phyloP scores from a whole-genome alignment of 805 yeast genomes.

The Ogataea pilisensis region DNA sequence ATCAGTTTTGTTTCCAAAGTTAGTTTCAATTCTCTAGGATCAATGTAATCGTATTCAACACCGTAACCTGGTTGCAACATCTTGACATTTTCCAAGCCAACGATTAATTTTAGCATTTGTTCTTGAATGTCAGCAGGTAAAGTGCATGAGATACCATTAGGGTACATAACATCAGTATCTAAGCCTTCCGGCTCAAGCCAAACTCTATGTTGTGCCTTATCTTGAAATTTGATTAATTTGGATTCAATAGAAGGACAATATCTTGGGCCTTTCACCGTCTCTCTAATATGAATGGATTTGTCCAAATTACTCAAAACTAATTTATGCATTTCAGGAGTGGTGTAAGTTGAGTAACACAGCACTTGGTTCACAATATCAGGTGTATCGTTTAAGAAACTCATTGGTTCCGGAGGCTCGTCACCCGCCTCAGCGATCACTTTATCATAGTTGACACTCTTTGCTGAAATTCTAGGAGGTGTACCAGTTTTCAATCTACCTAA shows the following conservation, averaged over 20 bases:
- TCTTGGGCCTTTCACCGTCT: slow-evolving; percentile 93
- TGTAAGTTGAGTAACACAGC: slow-evolving; percentile 70
- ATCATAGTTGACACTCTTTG: slow-evolving; percentile 64
- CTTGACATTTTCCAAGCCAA: slow-evolving; percentile 83
- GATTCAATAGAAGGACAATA: slow-evolving; percentile 97
- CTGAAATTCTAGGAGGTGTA: slow-evolving; percentile 87
- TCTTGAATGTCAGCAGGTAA: slow-evolving; percentile 93
- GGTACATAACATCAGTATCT: slow-evolving; percentile 82
- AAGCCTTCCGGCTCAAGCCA: slow-evolving; percentile 98
- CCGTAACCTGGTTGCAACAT: slow-evolving; percentile 97
- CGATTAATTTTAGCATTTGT: slow-evolving; percentile 67
- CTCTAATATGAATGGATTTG: slow-evolving; percentile 84
- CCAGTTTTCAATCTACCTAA: slow-evolving; percentile 94
- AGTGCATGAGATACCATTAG: slow-evolving; percentile 93
- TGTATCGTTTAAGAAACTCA: slow-evolving; percentile 74
- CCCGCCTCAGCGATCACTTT: slow-evolving; percentile 70
- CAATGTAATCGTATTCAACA: slow-evolving; percentile 96
- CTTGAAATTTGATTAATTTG: slow-evolving; percentile 75
- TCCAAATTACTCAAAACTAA: slow-evolving; percentile 67
- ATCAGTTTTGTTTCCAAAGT: slow-evolving; percentile 81
- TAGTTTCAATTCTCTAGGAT: slow-evolving; percentile 77
- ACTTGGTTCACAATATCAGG: slow-evolving; percentile 62
- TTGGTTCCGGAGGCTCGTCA: slow-evolving; percentile 82
- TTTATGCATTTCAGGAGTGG: slow-evolving; percentile 72
- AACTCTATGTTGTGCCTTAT: slow-evolving; percentile 70